Evolutionary conservation across 257 asterid genomes (phyloP).

Genomic region (Solanum boliviense): DNA sequence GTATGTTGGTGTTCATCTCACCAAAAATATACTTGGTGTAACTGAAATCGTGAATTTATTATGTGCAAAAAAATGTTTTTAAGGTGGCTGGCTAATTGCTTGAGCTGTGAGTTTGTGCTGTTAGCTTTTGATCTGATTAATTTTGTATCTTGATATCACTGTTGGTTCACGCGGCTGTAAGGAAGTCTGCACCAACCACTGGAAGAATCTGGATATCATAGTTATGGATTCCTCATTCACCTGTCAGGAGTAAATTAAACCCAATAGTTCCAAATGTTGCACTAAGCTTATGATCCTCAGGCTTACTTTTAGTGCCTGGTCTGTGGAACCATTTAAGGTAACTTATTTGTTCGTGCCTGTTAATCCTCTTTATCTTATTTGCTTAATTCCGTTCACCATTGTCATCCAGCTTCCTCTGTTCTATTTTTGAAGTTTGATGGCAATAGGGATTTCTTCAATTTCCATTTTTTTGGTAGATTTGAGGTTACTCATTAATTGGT

Average conservation of each 20-base stretch:
- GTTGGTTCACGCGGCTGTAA: conserved; percentile 1
- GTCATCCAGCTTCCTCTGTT: not conserved
- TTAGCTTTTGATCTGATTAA: not conserved
- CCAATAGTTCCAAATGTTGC: not conserved
- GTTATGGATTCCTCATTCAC: not conserved
- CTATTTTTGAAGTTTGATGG: not conserved
- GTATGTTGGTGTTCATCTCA: not conserved
- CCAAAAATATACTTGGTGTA: not conserved
- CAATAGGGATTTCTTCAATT: not conserved
- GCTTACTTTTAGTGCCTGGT: conserved; percentile 7
- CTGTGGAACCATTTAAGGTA: conserved; percentile 20
- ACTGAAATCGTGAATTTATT: not conserved
- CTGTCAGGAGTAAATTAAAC: conserved; percentile 1
- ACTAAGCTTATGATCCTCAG: conserved; percentile 15
- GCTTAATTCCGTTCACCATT: not conserved
- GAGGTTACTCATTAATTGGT: conserved; percentile 16
- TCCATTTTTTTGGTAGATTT: not conserved
- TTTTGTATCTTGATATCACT: not conserved
- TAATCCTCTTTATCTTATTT: not conserved
- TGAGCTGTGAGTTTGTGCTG: not conserved
- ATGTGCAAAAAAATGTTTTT: not conserved
- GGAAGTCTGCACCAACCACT: conserved; percentile 16
- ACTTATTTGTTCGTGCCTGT: not conserved
- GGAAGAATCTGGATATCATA: conserved; percentile 9
- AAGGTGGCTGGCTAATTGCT: not conserved